Evolutionary conservation across 139 green algal genomes (phyloP).

Genomic region (Bryopsis sp.): DNA sequence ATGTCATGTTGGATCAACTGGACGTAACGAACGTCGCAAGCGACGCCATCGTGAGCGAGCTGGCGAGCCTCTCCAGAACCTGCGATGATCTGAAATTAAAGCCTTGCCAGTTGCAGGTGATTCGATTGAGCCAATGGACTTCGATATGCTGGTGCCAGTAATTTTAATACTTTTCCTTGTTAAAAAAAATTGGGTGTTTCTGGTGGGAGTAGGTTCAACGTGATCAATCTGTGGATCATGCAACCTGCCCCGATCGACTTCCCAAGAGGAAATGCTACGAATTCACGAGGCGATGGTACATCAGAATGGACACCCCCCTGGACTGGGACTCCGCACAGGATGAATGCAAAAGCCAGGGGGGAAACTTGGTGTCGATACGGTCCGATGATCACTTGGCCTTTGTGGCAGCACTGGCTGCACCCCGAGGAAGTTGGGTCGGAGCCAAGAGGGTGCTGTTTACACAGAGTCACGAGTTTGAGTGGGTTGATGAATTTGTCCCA

Average conservation of each 20-base stretch:
- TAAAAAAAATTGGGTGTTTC: too few species aligned
- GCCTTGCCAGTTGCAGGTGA: conserved; percentile 10
- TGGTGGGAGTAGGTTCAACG: too few species aligned
- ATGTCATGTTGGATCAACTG: not conserved
- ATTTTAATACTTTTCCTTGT: too few species aligned
- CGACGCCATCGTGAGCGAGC: not conserved
- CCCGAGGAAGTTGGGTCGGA: conserved; percentile 4
- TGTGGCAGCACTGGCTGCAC: not conserved
- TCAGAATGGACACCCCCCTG: not conserved
- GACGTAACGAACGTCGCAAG: not conserved
- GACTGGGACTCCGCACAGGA: too few species aligned
- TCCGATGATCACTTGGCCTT: conserved; percentile 3
- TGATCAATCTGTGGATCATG: not conserved
- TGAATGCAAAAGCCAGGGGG: conserved; percentile 2
- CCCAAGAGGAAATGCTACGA: not conserved
- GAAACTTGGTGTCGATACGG: not conserved
- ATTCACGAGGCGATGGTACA: not conserved
- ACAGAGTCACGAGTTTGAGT: not conserved
- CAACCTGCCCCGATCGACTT: not conserved
- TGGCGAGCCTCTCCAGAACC: not conserved
- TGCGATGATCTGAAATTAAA: not conserved
- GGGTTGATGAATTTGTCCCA: not conserved
- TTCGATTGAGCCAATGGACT: too few species aligned
- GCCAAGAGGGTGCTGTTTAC: too few species aligned
- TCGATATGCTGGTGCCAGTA: too few species aligned